Base-by-base conservation (phyloP, 345 rosid genomes). In the Triadica sebifera region DNA sequence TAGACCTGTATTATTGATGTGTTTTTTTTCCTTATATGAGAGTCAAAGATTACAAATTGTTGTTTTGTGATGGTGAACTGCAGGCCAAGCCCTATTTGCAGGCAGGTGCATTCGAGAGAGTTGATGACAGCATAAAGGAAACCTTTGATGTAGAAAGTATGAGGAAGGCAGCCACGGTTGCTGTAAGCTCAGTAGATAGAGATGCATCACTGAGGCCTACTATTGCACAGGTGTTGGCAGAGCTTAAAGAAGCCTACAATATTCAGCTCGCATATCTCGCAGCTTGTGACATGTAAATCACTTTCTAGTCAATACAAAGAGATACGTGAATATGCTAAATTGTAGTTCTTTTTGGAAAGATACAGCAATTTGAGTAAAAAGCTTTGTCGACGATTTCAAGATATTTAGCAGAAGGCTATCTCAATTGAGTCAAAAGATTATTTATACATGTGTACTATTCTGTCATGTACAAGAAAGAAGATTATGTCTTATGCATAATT, bases 1-100 rank as follows among this genome's bases (percentile, higher is more conserved):
- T 29, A 43, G 12, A 41, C 19, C 52, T 10, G 22, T 6, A 52
- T 1, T 37, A 12, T 69, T 29, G 34, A 29, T 29, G 2, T 29
- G 34, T 29, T 29, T 29, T 29, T 29, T 29, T 29, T 29, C 34
- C 34, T 1, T 29, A 1, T 29, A 29, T 2, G 2, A 29, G 34
- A 29, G 34, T 29, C 34, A 29, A 29, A 29, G 34, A 29, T 29
- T 29, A 29, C 34, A 25, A 3, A 46, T 53, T 60, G 49, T 50
- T 25, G 63, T 51, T 16, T 34, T 55, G 15, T 38, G 19, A 22
- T 64, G 53, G 24, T 66, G 60, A 72, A 70, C 56, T 78, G 82
- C 92, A 93, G 95, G 98, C 98, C 38, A 92, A 87, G 75, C 97
- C 94, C 38, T 88, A 90, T 81, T 84, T 94, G 84, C 98, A 90